Conservation (phyloP, 108 stramenopile species). For the Fragilariopsis cylindrus region DNA sequence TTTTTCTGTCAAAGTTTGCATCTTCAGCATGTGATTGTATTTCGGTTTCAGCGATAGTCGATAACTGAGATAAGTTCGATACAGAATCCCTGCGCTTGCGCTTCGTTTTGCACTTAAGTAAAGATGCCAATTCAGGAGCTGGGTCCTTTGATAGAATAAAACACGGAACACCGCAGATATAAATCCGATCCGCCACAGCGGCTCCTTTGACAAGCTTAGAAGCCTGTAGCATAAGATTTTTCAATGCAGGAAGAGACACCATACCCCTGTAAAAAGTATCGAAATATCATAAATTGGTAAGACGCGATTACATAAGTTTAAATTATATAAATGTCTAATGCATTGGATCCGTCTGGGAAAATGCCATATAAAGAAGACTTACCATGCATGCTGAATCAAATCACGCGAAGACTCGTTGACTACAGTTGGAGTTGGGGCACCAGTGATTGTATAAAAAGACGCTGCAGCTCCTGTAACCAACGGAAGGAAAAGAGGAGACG, state of each 20-base stretch:
- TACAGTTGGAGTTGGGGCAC: conserved; percentile 53
- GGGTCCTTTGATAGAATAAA: conserved; percentile 70
- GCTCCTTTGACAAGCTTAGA: conserved; percentile 77
- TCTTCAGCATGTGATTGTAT: conserved; percentile 6
- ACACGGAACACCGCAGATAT: conserved; percentile 72
- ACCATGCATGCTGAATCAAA: conserved; percentile 74
- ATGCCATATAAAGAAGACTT: neutral
- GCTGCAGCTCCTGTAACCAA: conserved; percentile 70
- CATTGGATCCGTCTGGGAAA: neutral
- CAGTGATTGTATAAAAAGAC: conserved; percentile 72
- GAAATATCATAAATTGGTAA: neutral
- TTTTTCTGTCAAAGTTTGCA: conserved; percentile 11
- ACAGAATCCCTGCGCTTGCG: conserved; percentile 21
- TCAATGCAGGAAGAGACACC: conserved; percentile 72
- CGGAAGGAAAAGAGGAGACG: conserved; percentile 43
- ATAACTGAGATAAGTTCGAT: conserved; percentile 24
- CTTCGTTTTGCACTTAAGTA: conserved; percentile 21
- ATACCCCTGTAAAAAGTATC: conserved; percentile 58
- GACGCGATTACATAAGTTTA: neutral
- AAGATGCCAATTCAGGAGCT: conserved; percentile 56
- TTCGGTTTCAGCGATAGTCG: conserved; percentile 63
- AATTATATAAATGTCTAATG: neutral
- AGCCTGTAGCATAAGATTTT: conserved; percentile 70
- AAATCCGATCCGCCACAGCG: conserved; percentile 72
- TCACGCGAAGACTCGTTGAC: conserved; percentile 44